These are phyloP conservation scores for Monosporascus sp. DNA, from an alignment of 2,329 filamentous ascomycete species.

Conservation along the genomic window DNA sequence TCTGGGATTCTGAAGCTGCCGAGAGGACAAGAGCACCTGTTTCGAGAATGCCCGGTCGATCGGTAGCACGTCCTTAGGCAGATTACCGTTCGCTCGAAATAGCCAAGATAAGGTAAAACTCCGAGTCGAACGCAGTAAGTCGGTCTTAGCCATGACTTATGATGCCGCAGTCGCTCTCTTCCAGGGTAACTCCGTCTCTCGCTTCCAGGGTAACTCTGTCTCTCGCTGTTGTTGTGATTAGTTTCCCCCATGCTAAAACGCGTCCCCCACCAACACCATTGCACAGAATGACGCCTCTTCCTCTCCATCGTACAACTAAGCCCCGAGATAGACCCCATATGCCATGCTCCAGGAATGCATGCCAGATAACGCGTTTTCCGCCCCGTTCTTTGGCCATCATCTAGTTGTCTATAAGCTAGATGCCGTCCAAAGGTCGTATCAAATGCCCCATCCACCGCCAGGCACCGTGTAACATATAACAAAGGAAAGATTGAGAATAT, in stretches of 20 bases:
- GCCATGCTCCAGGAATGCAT: slow-evolving; percentile 33
- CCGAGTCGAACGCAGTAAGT: not conserved
- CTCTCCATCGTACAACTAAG: slow-evolving; percentile 26
- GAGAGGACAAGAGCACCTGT: not conserved
- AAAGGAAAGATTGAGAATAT: slow-evolving; percentile 22
- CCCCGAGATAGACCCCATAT: slow-evolving; percentile 22
- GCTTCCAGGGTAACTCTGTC: not conserved
- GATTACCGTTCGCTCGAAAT: not conserved
- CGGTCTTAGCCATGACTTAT: not conserved
- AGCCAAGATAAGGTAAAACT: not conserved
- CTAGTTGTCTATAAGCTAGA: slow-evolving; percentile 29
- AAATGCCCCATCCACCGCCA: slow-evolving; percentile 19
- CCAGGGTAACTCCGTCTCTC: not conserved
- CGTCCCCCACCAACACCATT: slow-evolving; percentile 22
- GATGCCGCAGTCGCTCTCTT: not conserved
- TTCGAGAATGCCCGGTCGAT: not conserved
- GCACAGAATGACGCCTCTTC: slow-evolving; percentile 10
- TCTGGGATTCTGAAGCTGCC: not conserved
- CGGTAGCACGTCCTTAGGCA: not conserved
- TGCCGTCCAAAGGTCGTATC: slow-evolving; percentile 26
- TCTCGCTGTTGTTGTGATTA: not conserved
- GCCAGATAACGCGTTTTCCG: slow-evolving; percentile 34
- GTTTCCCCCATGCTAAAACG: not conserved
- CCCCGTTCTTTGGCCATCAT: slow-evolving; percentile 26
- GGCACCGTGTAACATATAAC: slow-evolving; percentile 21